Evolutionary conservation across 192 early-diverging fungal species (phyloP), one percentile per base, ranked within the genome.

Genomic region (Coemansia sp.): DNA sequence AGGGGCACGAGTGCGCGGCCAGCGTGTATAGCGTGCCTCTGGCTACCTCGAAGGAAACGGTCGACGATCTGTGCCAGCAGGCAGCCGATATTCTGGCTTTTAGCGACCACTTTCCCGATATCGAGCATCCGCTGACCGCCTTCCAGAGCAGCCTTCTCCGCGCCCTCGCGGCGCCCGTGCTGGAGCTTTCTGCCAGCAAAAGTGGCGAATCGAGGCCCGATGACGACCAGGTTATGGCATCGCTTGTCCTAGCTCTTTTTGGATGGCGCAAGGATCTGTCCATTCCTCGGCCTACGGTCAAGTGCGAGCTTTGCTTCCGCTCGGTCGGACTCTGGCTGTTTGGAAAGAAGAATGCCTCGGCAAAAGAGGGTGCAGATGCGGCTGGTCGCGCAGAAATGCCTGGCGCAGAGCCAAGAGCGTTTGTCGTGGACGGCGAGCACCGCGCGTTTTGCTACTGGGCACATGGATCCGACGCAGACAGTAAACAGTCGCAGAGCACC

Each of bases 371-470:
- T 23, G 32, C 32, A 16, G 39, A 61, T n/a, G 48, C 51, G 4
- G 23, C 19, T 32, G 59, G 51, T 16, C 35, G 4, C 19, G 14
- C 3, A 10, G 25, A 53, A 10, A 20, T 32, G 18, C 20, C 16
- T 27, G 57, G n/a, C 11, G 6, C 48, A 32, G 47, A 30, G 4
- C 13, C 27, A 4, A 67, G 14, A 8, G 29, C 51, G 25, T 80
- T 83, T 39, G 55, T 75, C 51, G 73, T 52, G 22, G 64, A 59
- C 4, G 55, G 58, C 18, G 82, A 83, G 55, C 82, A 83, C 35
- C 61, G 82, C 10, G 20, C 70, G 9, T 83, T 76, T 53, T 83
- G 82, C 73, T 83, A 78, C 60, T 83, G 82, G 82, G 61, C 55
- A 6, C 54, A 68, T 23, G 70, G 73, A 3, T 39, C 63, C 3